phyloP scores from a whole-genome alignment of 2,329 filamentous ascomycete species.

The Penicillium oxalicum region DNA sequence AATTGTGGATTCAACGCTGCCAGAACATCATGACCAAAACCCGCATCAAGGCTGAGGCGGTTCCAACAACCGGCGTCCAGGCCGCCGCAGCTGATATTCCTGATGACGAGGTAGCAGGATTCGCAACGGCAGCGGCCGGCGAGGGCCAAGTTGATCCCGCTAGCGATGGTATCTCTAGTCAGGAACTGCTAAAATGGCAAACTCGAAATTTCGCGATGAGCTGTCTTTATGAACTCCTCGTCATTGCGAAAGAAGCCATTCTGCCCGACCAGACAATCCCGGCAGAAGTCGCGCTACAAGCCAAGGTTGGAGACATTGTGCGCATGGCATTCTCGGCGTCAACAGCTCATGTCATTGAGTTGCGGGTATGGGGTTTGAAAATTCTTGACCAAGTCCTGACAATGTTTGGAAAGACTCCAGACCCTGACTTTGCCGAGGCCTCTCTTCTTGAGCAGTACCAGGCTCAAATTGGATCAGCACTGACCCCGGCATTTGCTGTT shows the following conservation, averaged over 20 bases:
- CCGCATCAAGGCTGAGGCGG: slow-evolving; percentile 54
- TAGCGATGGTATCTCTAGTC: slow-evolving; percentile 52
- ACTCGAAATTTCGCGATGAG: slow-evolving; percentile 90
- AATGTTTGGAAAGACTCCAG: slow-evolving; percentile 91
- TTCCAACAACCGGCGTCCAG: slow-evolving; percentile 33
- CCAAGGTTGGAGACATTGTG: slow-evolving; percentile 82
- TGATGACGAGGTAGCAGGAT: slow-evolving; percentile 94
- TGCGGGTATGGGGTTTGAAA: slow-evolving; percentile 84
- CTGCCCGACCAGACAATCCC: slow-evolving; percentile 70
- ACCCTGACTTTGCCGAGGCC: slow-evolving; percentile 96
- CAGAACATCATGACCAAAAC: slow-evolving; percentile 88
- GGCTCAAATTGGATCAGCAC: slow-evolving; percentile 91
- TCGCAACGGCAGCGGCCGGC: slow-evolving; percentile 67
- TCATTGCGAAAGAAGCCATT: slow-evolving; percentile 71
- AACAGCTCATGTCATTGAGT: slow-evolving; percentile 82
- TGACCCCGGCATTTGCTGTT: slow-evolving; percentile 91
- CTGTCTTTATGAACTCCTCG: slow-evolving; percentile 76
- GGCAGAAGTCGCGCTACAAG: slow-evolving; percentile 72
- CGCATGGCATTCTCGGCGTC: slow-evolving; percentile 96
- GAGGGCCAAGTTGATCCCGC: slow-evolving; percentile 53
- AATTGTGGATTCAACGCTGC: slow-evolving; percentile 80
- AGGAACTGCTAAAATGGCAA: slow-evolving; percentile 91
- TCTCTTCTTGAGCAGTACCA: slow-evolving; percentile 97
- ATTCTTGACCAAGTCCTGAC: slow-evolving; percentile 91
- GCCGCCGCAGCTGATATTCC: slow-evolving; percentile 67